phyloP scores from a whole-genome alignment of 805 yeast species.

The Starmera quercuum region DNA sequence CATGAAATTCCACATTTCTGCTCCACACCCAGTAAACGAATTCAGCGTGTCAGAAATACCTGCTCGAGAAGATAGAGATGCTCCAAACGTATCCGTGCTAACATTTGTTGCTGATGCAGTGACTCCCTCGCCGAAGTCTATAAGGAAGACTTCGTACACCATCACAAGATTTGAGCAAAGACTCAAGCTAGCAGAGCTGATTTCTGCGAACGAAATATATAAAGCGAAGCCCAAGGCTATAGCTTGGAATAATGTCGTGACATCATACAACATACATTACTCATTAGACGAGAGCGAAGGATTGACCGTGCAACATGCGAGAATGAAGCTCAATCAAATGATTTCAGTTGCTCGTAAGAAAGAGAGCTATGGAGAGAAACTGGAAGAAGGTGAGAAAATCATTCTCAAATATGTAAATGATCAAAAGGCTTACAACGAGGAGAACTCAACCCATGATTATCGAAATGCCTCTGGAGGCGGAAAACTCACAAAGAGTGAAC shows the following conservation, averaged over 20 bases:
- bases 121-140: neutral
- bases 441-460: neutral
- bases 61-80: neutral
- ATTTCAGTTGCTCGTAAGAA: slow-evolving; percentile 1
- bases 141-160: slow-evolving; percentile 3
- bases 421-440: neutral
- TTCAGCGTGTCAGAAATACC: no score
- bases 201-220: neutral
- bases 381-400: neutral
- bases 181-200: neutral
- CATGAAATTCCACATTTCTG: slow-evolving; percentile 1
- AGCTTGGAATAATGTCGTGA: slow-evolving; percentile 1
- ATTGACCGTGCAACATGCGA: slow-evolving; percentile 3
- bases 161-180: neutral
- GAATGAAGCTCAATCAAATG: slow-evolving; percentile 1
- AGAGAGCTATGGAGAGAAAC: neutral
- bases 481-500: neutral
- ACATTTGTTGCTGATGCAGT: neutral
- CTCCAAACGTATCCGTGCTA: neutral
- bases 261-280: neutral
- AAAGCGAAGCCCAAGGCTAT: slow-evolving; percentile 1
- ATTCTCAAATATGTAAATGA: slow-evolving; percentile 1
- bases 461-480: neutral
- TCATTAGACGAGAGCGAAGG: slow-evolving; percentile 1
- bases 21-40: no score